phyloP scores from a whole-genome alignment of 176 grass and related monocot genomes.

The Miscanthus lutarioriparius region DNA sequence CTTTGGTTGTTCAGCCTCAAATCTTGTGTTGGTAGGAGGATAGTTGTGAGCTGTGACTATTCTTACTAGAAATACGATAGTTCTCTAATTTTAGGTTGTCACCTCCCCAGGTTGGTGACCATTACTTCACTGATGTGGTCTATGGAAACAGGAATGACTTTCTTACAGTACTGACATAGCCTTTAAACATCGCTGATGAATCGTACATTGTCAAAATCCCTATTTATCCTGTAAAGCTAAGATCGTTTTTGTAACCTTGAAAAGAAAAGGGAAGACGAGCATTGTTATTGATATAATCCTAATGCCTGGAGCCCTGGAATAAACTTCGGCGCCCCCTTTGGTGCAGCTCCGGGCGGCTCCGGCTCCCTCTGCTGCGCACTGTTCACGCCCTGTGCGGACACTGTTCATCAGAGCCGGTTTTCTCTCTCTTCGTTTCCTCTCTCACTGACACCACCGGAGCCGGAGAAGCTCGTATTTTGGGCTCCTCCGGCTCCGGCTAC shows the following conservation, averaged over 20 bases:
- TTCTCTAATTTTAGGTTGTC: constrained; percentile 33
- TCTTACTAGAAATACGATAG: background rate
- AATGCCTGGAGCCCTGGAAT: background rate
- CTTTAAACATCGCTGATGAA: constrained; percentile 60
- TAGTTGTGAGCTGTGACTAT: background rate
- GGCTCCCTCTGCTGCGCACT: too few species aligned
- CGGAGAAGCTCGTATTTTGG: too few species aligned
- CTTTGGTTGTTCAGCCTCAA: constrained; percentile 81
- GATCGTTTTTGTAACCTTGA: background rate
- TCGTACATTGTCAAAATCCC: constrained; percentile 78
- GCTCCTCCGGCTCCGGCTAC: too few species aligned
- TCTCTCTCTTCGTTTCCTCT: too few species aligned
- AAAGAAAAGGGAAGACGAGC: background rate
- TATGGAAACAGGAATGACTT: constrained; percentile 92
- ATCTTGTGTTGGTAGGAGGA: constrained; percentile 73
- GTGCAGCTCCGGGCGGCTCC: too few species aligned
- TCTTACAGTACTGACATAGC: constrained; percentile 85
- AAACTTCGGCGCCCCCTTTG: too few species aligned
- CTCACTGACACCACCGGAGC: too few species aligned
- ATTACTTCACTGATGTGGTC: constrained; percentile 91
- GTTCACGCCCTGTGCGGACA: too few species aligned
- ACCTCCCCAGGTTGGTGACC: constrained; percentile 77
- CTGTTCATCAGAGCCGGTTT: too few species aligned
- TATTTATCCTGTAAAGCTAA: constrained; percentile 8
- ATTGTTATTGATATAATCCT: background rate